phyloP scores from a whole-genome alignment of 2,329 filamentous ascomycete genomes.

The Eurotiales sp. region DNA sequence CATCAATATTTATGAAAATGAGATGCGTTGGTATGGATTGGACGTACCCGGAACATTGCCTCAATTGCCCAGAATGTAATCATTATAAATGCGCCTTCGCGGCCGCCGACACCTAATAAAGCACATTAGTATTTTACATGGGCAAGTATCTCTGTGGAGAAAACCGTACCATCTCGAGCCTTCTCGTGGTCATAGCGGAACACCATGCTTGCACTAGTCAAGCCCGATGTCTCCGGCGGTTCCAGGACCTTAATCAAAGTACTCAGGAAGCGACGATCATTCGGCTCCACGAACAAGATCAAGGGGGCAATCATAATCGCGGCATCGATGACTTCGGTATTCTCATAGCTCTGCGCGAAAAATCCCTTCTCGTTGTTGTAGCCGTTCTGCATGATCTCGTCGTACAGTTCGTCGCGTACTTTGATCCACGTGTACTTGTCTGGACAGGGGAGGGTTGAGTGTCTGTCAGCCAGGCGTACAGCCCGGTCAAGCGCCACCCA shows the following conservation, averaged over 20 bases:
- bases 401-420: conserved; percentile 65
- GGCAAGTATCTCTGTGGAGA: no score
- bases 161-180: conserved; percentile 61
- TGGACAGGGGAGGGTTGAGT: conserved; percentile 67
- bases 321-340: conserved; percentile 65
- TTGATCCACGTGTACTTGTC: conserved; percentile 64
- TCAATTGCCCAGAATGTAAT: conserved; percentile 82
- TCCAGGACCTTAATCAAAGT: conserved; percentile 70
- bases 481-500: conserved; percentile 79
- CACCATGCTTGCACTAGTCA: conserved; percentile 71
- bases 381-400: conserved; percentile 73
- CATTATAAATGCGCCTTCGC: conserved; percentile 75
- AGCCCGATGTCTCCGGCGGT: conserved; percentile 68
- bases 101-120: conserved; percentile 62
- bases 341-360: conserved; percentile 75
- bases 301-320: conserved; percentile 72
- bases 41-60: conserved; percentile 66
- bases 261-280: conserved; percentile 69
- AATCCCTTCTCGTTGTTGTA: conserved; percentile 67
- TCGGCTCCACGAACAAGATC: conserved; percentile 75
- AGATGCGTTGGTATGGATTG: conserved; percentile 22
- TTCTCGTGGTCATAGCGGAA: conserved; percentile 69
- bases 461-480: conserved; percentile 68
- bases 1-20: background rate
- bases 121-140: conserved; percentile 12